Base-by-base conservation (phyloP, 1,139 yeast genomes). In the Zygoascus meyerae region DNA sequence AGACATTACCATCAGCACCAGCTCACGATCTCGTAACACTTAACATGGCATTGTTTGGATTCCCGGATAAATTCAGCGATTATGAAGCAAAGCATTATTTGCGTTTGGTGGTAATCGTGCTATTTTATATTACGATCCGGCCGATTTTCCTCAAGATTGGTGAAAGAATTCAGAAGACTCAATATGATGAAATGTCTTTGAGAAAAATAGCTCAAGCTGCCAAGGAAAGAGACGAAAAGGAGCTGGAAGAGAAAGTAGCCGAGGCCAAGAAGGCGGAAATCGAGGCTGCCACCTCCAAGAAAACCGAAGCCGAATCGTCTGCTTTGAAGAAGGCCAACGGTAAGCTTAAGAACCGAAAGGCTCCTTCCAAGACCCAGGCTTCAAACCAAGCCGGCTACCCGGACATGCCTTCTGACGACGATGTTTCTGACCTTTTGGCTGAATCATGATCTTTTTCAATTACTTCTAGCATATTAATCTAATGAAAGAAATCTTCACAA, bases 351-450 rank as follows among this genome's bases (percentile, higher is more conserved):
- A 40, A 29, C 35, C 31, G 42, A 31, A 40, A 31, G 39, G 28
- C 36, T 34, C 6, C 38, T 28, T 40, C 42, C 21, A 49, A 51
- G 37, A 41, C 48, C 15, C 45, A 46, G 5, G 49, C 52, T 34
- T 45, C 47, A 2, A 48, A 54, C 42, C 43, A 39, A 12, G 45
- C 47, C 37, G 53, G 40, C 16, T 47, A 44, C n/a, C 83, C 75
- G 42, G 79, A 75, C 32, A 77, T 73, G 53, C 83, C 78, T 48
- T 83, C 79, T 40, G 84, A 79, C 48, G 86, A 79, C 31, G 86
- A 81, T 52, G 80, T 78, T 51, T 81, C 79, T 57, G 87, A 82
- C 57, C 86, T 81, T 56, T 82, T 83, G 45, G 87, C 83, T 52
- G 36, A 31, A 5, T 4, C 26, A 4, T 21, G 26, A 21, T 21